A percentile compares a stretch with the other conserved stretches of the same genome.
Conservation (phyloP, 495 filamentous ascomycete genomes). For the Penicillium robsamsonii region DNA sequence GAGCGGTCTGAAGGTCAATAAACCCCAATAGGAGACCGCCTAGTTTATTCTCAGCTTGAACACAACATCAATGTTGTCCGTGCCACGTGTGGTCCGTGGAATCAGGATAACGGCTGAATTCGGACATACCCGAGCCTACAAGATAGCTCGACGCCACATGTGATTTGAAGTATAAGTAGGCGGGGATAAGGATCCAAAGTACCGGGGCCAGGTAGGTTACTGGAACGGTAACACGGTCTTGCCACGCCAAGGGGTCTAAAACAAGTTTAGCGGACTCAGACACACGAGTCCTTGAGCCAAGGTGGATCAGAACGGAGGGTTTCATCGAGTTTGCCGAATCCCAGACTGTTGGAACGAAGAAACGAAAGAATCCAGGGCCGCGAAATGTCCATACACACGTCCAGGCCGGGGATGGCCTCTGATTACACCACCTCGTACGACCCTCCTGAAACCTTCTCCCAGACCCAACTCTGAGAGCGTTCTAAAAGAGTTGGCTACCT, state of each 20-base stretch:
- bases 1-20: not conserved
- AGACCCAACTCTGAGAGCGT: not conserved
- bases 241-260: not conserved
- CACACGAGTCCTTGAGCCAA: not conserved
- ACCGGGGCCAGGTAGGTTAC: not conserved
- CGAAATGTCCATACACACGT: conserved; percentile 3
- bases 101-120: not conserved
- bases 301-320: not conserved
- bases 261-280: not conserved
- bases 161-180: conserved; percentile 5
- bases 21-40: not conserved
- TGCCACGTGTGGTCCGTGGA: conserved; percentile 4
- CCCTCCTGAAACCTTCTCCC: conserved; percentile 4
- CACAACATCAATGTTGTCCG: not conserved
- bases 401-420: conserved; percentile 7
- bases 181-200: not conserved
- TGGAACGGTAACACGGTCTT: conserved; percentile 1
- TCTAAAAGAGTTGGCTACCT: conserved; percentile 8
- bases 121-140: conserved; percentile 6
- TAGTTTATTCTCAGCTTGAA: not conserved
- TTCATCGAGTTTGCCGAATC: conserved; percentile 9
- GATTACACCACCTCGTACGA: conserved; percentile 16
- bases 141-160: not conserved
- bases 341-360: conserved; percentile 14
- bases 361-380: conserved; percentile 6